These are phyloP conservation scores for Vaccinium vitisidaea DNA, from an alignment of 148 eudicot species.

Conservation along the genomic window DNA sequence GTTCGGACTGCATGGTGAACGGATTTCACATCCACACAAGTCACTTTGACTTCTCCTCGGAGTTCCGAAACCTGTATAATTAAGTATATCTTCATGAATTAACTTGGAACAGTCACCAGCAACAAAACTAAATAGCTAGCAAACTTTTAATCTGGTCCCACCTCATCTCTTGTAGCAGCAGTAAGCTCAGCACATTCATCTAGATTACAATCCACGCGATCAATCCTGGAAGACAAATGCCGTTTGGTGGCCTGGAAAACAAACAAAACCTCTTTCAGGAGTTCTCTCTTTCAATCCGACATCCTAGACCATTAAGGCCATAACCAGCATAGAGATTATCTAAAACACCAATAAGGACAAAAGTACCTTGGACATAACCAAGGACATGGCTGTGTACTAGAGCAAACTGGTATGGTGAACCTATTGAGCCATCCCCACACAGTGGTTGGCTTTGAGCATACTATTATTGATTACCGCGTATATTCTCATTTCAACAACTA, in stretches of 20 bases:
- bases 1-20: constrained; percentile 45
- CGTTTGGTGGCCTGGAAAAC: constrained; percentile 45
- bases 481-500: background rate
- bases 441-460: background rate
- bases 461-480: background rate
- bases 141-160: constrained; percentile 20
- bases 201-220: constrained; percentile 45
- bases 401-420: background rate
- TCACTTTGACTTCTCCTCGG: constrained; percentile 39
- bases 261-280: constrained; percentile 11
- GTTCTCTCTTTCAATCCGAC: background rate
- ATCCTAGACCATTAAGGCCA: background rate
- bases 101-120: background rate
- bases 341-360: background rate
- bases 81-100: background rate
- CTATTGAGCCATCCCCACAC: background rate
- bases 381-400: background rate
- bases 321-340: background rate
- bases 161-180: constrained; percentile 52
- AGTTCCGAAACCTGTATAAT: constrained; percentile 44
- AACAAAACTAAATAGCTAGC: background rate
- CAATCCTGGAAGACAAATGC: constrained; percentile 51
- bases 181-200: constrained; percentile 45
- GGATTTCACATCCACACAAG: constrained; percentile 41
- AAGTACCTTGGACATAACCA: background rate